These are phyloP conservation scores for Asterophora lycoperdoides DNA, from an alignment of 768 basidiomycete species.

Conservation along the genomic window DNA sequence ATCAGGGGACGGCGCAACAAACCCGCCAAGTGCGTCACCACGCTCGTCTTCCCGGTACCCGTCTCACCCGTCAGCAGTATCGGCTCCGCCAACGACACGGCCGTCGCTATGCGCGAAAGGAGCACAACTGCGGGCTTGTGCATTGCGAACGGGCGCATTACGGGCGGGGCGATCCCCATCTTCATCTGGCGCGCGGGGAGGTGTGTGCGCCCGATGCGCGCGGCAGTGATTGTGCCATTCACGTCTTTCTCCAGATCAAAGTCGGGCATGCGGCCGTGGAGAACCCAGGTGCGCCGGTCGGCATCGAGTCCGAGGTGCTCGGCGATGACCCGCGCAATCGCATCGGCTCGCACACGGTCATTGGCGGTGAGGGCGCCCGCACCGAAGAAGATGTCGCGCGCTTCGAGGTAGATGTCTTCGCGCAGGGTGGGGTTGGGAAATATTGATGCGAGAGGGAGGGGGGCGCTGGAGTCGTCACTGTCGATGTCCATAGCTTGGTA, in stretches of 20 bases:
- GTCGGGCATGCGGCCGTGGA: constrained; percentile 61
- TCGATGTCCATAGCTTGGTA: constrained; percentile 41
- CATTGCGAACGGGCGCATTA: constrained; percentile 73
- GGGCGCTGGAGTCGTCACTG: constrained; percentile 16
- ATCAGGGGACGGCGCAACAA: constrained; percentile 73
- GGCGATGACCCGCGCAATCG: constrained; percentile 52
- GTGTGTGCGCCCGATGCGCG: constrained; percentile 61
- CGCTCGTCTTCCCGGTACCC: constrained; percentile 97
- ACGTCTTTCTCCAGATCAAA: constrained; percentile 65
- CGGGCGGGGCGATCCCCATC: constrained; percentile 27
- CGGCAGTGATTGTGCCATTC: constrained; percentile 53
- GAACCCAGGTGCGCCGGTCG: constrained; percentile 69
- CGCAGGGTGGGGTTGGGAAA: constrained; percentile 73
- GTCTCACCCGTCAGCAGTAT: constrained; percentile 94
- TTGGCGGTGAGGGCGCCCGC: constrained; percentile 51
- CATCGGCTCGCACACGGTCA: constrained; percentile 44
- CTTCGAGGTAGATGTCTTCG: constrained; percentile 87
- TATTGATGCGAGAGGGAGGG: constrained; percentile 35
- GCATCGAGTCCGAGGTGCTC: constrained; percentile 59
- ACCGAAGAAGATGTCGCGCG: constrained; percentile 90
- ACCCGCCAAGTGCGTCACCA: constrained; percentile 80
- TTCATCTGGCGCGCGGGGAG: constrained; percentile 44
- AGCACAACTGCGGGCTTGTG: constrained; percentile 80
- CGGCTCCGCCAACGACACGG: constrained; percentile 73
- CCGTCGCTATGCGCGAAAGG: constrained; percentile 74